phyloP scores from a whole-genome alignment of 805 yeast genomes.

The Yarrowia phangngaensis region DNA sequence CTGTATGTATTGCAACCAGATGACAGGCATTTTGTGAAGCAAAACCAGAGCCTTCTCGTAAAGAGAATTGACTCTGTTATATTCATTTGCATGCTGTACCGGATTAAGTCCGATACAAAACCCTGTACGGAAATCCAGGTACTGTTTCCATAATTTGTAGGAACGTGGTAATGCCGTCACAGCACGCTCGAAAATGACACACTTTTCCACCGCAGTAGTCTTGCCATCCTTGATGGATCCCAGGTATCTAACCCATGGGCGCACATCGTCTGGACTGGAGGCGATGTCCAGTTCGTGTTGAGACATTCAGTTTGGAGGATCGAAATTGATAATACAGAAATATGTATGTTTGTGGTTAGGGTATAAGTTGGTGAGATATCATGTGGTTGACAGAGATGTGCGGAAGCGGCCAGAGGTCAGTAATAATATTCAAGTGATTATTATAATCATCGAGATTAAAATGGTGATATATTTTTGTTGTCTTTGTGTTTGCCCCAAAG shows the following conservation, averaged over 20 bases:
- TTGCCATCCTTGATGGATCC: constrained; percentile 3
- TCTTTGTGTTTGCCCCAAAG: neutral
- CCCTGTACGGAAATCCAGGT: constrained; percentile 45
- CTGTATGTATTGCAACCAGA: constrained; percentile 52
- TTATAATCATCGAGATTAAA: too few species aligned
- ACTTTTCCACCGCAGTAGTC: constrained; percentile 5
- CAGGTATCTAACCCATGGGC: constrained; percentile 43
- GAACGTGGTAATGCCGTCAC: constrained; percentile 45
- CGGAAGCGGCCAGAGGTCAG: neutral
- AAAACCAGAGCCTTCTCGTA: constrained; percentile 49
- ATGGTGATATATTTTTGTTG: too few species aligned
- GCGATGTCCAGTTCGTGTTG: constrained; percentile 46
- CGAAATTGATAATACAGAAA: constrained; percentile 26
- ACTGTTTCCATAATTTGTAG: constrained; percentile 53
- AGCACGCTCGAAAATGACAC: constrained; percentile 53
- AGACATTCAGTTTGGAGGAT: constrained; percentile 34
- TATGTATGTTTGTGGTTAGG: constrained; percentile 21
- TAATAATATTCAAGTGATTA: too few species aligned
- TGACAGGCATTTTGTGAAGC: constrained; percentile 45
- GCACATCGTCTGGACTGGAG: constrained; percentile 40
- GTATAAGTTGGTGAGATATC: constrained; percentile 1
- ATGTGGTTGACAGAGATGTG: neutral
- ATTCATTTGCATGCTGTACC: constrained; percentile 38
- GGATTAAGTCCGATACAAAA: constrained; percentile 37
- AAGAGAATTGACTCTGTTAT: constrained; percentile 41